These are phyloP conservation scores for Quaeritorhiza haematococci DNA, from an alignment of 371 early-diverging fungal genomes.

Conservation along the genomic window DNA sequence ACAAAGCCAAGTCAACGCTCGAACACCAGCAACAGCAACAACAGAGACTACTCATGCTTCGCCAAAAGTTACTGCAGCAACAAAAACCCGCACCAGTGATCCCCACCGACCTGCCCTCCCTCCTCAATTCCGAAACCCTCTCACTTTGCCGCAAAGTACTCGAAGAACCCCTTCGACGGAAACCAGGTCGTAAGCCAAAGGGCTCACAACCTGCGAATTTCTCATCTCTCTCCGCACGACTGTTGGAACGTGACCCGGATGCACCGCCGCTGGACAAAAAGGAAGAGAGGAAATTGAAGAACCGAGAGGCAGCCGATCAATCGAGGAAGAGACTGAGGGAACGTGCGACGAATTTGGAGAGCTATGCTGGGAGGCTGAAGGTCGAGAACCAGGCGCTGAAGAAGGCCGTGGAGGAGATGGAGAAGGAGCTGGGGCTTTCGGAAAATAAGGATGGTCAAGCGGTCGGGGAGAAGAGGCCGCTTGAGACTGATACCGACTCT, in stretches of 20 bases:
- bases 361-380: slow-evolving; percentile 54
- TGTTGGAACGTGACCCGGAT: no score
- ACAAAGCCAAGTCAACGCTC: no score
- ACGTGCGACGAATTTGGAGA: slow-evolving; percentile 71
- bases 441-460: neutral
- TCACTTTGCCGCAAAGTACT: slow-evolving; percentile 10
- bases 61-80: no score
- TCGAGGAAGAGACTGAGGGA: slow-evolving; percentile 87
- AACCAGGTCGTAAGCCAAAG: slow-evolving; percentile 23
- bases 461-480: slow-evolving; percentile 26
- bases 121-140: slow-evolving; percentile 12
- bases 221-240: no score
- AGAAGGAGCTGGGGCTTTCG: slow-evolving; percentile 34
- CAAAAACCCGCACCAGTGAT: no score
- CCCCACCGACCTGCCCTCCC: no score
- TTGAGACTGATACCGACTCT: no score
- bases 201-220: no score
- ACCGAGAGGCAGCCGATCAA: slow-evolving; percentile 82
- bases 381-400: slow-evolving; percentile 58
- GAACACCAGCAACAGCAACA: no score
- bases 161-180: slow-evolving; percentile 15
- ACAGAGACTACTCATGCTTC: no score
- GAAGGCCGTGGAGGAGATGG: slow-evolving; percentile 54
- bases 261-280: slow-evolving; percentile 54
- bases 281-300: slow-evolving; percentile 84